Evolutionary conservation across 1,139 yeast species (phyloP), one percentile per base, ranked within the genome.

Genomic region (Candida sp.): DNA sequence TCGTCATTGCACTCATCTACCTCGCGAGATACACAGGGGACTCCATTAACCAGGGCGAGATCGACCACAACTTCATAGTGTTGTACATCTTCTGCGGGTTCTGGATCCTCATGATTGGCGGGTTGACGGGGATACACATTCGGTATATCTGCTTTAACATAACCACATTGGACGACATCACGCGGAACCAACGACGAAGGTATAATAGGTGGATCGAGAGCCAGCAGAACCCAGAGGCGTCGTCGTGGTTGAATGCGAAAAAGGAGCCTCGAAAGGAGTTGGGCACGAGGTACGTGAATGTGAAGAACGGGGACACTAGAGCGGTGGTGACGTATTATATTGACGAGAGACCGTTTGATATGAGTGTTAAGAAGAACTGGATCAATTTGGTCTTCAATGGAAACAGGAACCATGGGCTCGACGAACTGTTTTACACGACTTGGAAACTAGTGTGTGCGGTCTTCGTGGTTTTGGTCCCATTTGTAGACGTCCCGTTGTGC

Each of bases 61-160:
- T 77, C 11, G 76, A 84, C 55, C 79, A 80, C 32, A 82, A 84
- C 58, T 67, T 76, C 48, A 74, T 84, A 11, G 72, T 75, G 0
- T 45, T 77, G 26, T 75, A 74, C 42, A 65, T 81, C 0, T 49
- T 76, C 5, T 57, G 73, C 39, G 74, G 73, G 7, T 64, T 78
- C 34, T 80, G 82, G 74, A 54, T 77, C 9, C 22, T 79, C 2
- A 72, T 83, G 72, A 59, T 80, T 3, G 50, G 63, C 1, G 71
- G 76, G 0, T 63, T 84, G 46, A 55, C 73, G 11, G 58, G 60
- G 4, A 62, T 73, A 27, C 79, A 80, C 59, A 17, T 77, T 2
- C 58, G 67, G 37, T 79, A 78, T 58, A 68, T 82, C 34, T 47
- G 56, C 3, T 54, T 51, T 11, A 84, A 85, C 56, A 65, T 73